These are phyloP conservation scores for Articulospora tetracladia DNA, from an alignment of 495 filamentous ascomycete species.

Conservation along the genomic window DNA sequence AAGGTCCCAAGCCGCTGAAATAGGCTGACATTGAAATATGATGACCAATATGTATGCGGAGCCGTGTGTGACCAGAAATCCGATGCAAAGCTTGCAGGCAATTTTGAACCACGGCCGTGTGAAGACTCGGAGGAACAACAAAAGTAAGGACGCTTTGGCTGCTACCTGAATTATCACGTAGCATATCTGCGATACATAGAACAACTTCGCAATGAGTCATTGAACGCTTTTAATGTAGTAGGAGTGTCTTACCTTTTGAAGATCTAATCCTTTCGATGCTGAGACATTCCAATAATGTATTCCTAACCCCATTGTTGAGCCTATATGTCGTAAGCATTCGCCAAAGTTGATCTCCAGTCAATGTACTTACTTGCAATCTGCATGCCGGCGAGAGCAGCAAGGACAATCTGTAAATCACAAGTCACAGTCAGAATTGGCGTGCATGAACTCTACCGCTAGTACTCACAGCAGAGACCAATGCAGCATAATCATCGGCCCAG, in stretches of 20 bases:
- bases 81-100: conserved; percentile 27
- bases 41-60: conserved; percentile 33
- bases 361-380: not conserved
- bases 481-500: not conserved
- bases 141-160: conserved; percentile 36
- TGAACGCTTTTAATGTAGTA: not conserved
- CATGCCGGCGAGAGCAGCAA: not conserved
- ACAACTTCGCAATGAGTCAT: not conserved
- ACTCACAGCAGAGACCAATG: not conserved
- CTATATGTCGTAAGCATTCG: not conserved
- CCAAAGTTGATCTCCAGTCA: not conserved
- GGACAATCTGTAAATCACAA: not conserved
- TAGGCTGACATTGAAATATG: conserved; percentile 41
- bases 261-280: not conserved
- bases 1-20: conserved; percentile 28
- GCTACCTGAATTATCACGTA: conserved; percentile 37
- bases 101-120: conserved; percentile 29
- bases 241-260: not conserved
- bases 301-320: not conserved
- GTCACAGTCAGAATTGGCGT: not conserved
- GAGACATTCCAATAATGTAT: not conserved
- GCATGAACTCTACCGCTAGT: not conserved
- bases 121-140: conserved; percentile 49
- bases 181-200: conserved; percentile 30
- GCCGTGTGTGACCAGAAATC: conserved; percentile 31